Percentiles rank a stretch among this genome's conserved stretches.
Conservation (phyloP, 1,284 basidiomycete species). For the Trichosporon sp. region DNA sequence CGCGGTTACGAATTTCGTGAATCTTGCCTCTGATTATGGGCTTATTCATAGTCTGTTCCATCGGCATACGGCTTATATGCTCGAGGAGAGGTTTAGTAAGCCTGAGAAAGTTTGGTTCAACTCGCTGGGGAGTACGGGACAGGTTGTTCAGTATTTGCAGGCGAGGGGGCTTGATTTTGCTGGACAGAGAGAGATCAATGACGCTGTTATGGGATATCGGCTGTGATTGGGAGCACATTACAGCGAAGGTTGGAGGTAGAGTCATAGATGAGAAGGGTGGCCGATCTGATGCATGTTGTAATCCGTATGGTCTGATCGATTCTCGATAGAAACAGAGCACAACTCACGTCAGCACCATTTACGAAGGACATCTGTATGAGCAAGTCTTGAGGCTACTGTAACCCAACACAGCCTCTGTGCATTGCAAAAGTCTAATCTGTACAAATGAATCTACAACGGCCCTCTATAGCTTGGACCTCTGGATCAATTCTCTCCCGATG, state of each 20-base stretch:
- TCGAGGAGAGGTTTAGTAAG: conserved; percentile 51
- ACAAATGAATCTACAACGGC: not conserved
- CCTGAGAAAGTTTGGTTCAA: conserved; percentile 55
- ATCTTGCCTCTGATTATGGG: conserved; percentile 51
- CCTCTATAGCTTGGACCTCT: not conserved
- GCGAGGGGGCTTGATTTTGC: conserved; percentile 39
- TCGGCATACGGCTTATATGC: conserved; percentile 56
- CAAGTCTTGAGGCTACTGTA: too few relatives aligned
- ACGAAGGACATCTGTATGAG: too few relatives aligned
- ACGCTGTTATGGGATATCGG: not conserved
- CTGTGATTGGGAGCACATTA: too few relatives aligned
- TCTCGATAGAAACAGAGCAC: too few relatives aligned
- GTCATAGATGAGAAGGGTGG: too few relatives aligned
- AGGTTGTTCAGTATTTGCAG: conserved; percentile 52
- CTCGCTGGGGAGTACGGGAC: conserved; percentile 49
- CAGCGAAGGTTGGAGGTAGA: not conserved
- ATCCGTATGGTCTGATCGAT: too few relatives aligned
- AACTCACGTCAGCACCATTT: too few relatives aligned
- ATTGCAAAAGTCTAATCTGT: not conserved
- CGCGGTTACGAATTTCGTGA: conserved; percentile 52
- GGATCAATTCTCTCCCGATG: not conserved
- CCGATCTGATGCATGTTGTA: too few relatives aligned
- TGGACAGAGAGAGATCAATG: conserved; percentile 1
- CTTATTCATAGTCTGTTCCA: conserved; percentile 53
- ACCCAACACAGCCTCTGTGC: too few relatives aligned